Evolutionary conservation across 805 yeast species (phyloP).

Genomic region (Metschnikowia santaceciliae): DNA sequence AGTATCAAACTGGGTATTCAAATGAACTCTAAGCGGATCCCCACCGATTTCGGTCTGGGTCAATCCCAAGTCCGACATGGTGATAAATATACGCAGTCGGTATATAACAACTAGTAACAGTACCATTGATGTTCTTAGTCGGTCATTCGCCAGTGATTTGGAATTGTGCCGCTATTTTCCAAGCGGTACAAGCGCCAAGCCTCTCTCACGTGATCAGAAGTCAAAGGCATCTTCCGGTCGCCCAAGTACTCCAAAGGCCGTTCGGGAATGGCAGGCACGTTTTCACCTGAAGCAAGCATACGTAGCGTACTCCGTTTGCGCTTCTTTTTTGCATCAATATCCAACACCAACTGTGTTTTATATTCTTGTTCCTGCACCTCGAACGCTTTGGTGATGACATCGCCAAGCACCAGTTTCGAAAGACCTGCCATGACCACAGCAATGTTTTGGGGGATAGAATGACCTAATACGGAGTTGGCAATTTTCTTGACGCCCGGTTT

Average conservation of each 20-base stretch:
- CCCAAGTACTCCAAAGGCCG: slow-evolving; percentile 34
- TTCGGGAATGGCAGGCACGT: slow-evolving; percentile 15
- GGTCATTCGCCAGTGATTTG: slow-evolving; percentile 55
- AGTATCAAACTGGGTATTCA: slow-evolving; percentile 63
- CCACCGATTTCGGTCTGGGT: slow-evolving; percentile 75
- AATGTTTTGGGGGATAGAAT: slow-evolving; percentile 72
- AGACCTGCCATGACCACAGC: slow-evolving; percentile 82
- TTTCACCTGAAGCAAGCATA: slow-evolving; percentile 36
- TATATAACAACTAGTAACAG: background rate
- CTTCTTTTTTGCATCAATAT: slow-evolving; percentile 36
- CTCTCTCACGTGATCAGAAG: slow-evolving; percentile 82
- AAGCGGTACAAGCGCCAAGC: slow-evolving; percentile 77
- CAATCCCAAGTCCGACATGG: slow-evolving; percentile 15
- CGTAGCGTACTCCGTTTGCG: slow-evolving; percentile 31
- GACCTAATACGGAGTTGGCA: slow-evolving; percentile 75
- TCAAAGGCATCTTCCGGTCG: slow-evolving; percentile 54
- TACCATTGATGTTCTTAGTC: background rate
- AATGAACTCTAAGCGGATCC: slow-evolving; percentile 65
- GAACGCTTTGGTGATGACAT: slow-evolving; percentile 76
- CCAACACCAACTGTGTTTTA: slow-evolving; percentile 36
- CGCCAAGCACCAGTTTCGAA: slow-evolving; percentile 87
- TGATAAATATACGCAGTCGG: background rate
- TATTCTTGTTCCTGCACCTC: slow-evolving; percentile 60
- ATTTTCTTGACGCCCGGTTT: slow-evolving; percentile 75
- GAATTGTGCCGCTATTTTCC: slow-evolving; percentile 62